Conservation (phyloP, 2,329 filamentous ascomycete species). For the Penicillium rolfsii region DNA sequence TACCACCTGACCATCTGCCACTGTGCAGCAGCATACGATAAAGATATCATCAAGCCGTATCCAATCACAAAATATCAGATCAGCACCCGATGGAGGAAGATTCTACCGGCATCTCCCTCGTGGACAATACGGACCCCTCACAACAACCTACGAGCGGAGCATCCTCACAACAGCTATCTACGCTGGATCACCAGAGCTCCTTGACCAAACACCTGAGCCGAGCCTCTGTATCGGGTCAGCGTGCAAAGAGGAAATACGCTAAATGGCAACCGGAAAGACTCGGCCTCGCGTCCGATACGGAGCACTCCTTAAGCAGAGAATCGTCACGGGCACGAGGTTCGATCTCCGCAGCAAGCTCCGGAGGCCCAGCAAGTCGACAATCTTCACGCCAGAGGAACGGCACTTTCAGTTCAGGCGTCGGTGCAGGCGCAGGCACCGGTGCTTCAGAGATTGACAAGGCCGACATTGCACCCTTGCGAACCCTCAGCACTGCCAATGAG, state of each 20-base stretch:
- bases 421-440: constrained; percentile 5
- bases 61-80: not conserved
- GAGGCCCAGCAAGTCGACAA: constrained; percentile 13
- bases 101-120: constrained; percentile 37
- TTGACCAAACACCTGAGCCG: constrained; percentile 38
- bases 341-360: constrained; percentile 24
- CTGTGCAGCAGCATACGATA: not conserved
- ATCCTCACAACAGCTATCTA: constrained; percentile 25
- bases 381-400: constrained; percentile 4
- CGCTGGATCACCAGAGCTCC: constrained; percentile 25
- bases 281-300: constrained; percentile 43
- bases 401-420: not conserved
- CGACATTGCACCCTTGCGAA: constrained; percentile 21
- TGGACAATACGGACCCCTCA: constrained; percentile 45
- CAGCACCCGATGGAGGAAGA: constrained; percentile 34
- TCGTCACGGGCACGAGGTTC: constrained; percentile 25
- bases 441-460: constrained; percentile 20
- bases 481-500: constrained; percentile 14
- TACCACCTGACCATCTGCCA: not conserved
- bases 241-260: constrained; percentile 50
- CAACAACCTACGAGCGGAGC: constrained; percentile 31
- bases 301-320: constrained; percentile 21
- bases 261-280: constrained; percentile 61
- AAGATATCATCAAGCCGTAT: not conserved
- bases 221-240: constrained; percentile 44